Base-by-base conservation (phyloP, 2,329 filamentous ascomycete species). In the Penicillium polonicum region DNA sequence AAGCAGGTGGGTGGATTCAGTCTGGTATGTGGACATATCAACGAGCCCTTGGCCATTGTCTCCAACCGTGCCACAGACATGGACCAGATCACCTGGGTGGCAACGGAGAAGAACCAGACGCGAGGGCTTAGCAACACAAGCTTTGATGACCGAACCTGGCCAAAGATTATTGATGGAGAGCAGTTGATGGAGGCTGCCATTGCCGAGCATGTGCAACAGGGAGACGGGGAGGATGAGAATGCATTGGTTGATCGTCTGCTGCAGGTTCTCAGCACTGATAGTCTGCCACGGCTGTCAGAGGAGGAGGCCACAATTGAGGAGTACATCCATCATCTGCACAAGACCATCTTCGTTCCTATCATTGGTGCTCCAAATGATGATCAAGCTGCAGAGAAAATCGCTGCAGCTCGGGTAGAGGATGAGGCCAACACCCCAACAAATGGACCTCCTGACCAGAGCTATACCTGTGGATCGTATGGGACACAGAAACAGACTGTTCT, bases 401-500 rank as follows among this genome's bases (percentile, higher is more conserved):
- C 72, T 36, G 66, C 70, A n/a, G 61, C 63, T 46, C 44, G 53
- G 42, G 44, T 57, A n/a, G 64, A 67, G 72, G 73, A 57, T 45
- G 58, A 55, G 23, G 4, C 23, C 43, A 31, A 38, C 17, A 60
- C 48, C 19, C 57, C 38, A 23, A 54, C 57, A 8, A 59, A 67
- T 15, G 49, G 68, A 67, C 62, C 73, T 63, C 55, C 67, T 31
- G 65, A 67, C 27, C 61, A 63, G 38, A 65, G 63, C 29, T 74
- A 81, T 68, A 61, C 72, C 49, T 77, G 74, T 55, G 83, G 82
- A 0, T 72, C 80, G 8, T 88, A 88, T 67, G 86, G 85, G 0
- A 88, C 86, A 2, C 83, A 86, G 68, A 85, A 85, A 70, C 85
- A 88, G 68, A 85, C 83, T 1, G 74, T 88, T 8, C 75, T 88